These are phyloP conservation scores for Phytophthora syringae DNA, from an alignment of 352 stramenopile species.

Conservation along the genomic window DNA sequence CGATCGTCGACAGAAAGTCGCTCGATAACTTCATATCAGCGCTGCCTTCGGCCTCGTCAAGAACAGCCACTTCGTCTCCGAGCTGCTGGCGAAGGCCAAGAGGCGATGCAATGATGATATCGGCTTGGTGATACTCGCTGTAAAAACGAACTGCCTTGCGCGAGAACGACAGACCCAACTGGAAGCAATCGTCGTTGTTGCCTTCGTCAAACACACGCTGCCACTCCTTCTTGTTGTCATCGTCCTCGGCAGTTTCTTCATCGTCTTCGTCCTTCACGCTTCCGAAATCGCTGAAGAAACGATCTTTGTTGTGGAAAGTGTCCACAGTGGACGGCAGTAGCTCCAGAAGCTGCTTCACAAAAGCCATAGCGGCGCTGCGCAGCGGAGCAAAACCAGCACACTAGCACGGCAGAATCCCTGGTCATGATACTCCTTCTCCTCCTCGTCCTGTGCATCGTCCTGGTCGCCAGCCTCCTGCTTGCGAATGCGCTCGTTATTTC, in stretches of 20 bases:
- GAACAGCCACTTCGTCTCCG: constrained; percentile 64
- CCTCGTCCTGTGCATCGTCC: constrained; percentile 19
- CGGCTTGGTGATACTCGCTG: constrained; percentile 77
- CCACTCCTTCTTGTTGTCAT: constrained; percentile 67
- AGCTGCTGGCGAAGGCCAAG: constrained; percentile 74
- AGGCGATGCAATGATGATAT: constrained; percentile 80
- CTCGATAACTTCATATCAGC: constrained; percentile 57
- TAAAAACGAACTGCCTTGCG: constrained; percentile 77
- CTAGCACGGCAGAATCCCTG: constrained; percentile 77
- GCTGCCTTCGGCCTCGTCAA: constrained; percentile 36
- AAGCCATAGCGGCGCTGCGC: constrained; percentile 63
- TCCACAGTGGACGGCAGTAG: constrained; percentile 64
- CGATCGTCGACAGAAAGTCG: constrained; percentile 78
- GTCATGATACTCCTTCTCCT: constrained; percentile 81
- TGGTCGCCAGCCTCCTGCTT: constrained; percentile 36
- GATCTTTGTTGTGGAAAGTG: constrained; percentile 81
- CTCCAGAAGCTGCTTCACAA: constrained; percentile 70
- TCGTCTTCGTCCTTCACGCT: constrained; percentile 28
- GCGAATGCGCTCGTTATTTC: constrained; percentile 78
- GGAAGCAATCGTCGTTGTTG: constrained; percentile 87
- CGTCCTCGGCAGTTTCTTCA: constrained; percentile 27
- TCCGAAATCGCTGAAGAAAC: constrained; percentile 73
- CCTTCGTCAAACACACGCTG: constrained; percentile 72
- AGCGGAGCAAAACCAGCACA: constrained; percentile 75
- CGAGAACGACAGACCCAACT: constrained; percentile 75